Evolutionary conservation across 257 asterid species (phyloP).

Genomic region (Penstemon davidsonii): DNA sequence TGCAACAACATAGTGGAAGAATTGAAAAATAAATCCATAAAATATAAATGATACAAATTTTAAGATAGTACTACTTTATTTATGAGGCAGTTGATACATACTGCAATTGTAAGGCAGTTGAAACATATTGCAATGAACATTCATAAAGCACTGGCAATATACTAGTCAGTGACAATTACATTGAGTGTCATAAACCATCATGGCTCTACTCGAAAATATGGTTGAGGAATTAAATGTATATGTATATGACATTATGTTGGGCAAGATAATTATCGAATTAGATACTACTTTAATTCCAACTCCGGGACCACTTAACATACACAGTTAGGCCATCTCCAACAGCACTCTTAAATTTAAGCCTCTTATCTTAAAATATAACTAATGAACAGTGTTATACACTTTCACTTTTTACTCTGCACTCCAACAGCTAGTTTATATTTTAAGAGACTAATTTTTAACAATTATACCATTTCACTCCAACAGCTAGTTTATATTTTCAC

Average conservation of each 20-base stretch:
- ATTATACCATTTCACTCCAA: too few species aligned
- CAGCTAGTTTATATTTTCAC: too few species aligned
- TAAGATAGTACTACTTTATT: constrained; percentile 7
- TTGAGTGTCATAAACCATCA: constrained; percentile 19
- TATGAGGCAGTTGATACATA: too few species aligned
- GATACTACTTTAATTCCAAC: constrained; percentile 29
- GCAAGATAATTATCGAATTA: constrained; percentile 29
- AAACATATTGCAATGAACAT: constrained; percentile 18
- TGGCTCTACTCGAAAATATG: constrained; percentile 24
- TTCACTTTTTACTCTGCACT: too few species aligned
- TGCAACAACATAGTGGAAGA: constrained; percentile 24
- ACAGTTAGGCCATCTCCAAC: too few species aligned
- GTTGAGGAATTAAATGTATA: constrained; percentile 32
- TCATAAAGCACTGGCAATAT: constrained; percentile 2
- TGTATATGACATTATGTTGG: constrained; percentile 25
- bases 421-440: too few species aligned
- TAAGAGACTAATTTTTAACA: too few species aligned
- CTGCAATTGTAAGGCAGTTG: background rate
- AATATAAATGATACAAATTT: background rate
- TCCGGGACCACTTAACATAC: constrained; percentile 42
- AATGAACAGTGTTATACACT: too few species aligned
- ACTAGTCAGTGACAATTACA: background rate
- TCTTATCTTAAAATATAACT: too few species aligned
- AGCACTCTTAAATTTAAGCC: too few species aligned
- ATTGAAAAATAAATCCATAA: constrained; percentile 6